These are phyloP conservation scores for Aspergillus versicolor DNA, from an alignment of 2,329 filamentous ascomycete genomes.

Conservation along the genomic window DNA sequence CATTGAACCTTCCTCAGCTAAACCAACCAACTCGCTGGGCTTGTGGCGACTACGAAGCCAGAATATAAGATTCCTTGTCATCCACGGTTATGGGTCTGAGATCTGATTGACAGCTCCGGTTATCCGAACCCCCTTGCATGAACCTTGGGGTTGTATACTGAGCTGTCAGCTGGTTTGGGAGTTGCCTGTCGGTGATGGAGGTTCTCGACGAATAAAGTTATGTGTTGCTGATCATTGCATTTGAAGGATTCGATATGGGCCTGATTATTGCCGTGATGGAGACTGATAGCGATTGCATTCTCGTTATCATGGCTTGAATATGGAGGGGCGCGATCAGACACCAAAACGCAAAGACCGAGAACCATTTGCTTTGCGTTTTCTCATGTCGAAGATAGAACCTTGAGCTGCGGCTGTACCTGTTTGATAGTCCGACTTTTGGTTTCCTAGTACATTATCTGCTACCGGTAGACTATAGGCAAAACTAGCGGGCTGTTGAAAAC, in stretches of 20 bases:
- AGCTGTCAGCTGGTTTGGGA: neutral
- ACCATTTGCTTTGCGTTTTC: neutral
- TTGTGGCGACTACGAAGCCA: neutral
- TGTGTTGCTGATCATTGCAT: slow-evolving; percentile 3
- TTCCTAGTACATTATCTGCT: neutral
- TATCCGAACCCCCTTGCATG: neutral
- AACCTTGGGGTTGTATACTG: neutral
- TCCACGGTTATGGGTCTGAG: neutral
- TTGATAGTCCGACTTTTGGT: neutral
- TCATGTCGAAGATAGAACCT: neutral
- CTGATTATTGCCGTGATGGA: neutral
- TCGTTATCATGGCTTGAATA: neutral
- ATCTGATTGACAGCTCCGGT: neutral
- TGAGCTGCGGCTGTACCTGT: neutral
- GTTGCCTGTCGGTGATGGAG: neutral
- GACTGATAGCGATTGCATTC: neutral
- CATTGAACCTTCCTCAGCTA: neutral
- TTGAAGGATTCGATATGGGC: neutral
- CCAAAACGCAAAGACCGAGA: no score
- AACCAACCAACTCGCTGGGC: neutral
- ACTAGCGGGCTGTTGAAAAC: neutral
- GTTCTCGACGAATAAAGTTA: slow-evolving; percentile 1
- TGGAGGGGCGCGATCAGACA: neutral
- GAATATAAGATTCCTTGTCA: neutral
- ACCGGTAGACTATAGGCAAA: neutral